Conservation (phyloP, 768 basidiomycete species). For the Tylopilus rubrobrunneus region DNA sequence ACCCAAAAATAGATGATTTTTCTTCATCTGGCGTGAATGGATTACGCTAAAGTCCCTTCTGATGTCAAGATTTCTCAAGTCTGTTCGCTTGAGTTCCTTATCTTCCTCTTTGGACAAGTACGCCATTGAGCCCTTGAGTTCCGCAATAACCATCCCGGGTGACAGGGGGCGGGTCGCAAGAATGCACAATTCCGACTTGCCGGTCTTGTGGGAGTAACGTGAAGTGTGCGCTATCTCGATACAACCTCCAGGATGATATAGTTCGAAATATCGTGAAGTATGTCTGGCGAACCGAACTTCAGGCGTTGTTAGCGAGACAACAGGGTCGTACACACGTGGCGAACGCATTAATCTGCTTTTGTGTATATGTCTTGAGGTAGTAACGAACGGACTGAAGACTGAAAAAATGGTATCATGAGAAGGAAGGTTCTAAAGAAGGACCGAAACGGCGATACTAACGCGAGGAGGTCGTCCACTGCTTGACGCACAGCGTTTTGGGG, state of each 20-base stretch:
- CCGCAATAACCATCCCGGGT: conserved; percentile 72
- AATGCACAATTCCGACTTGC: conserved; percentile 86
- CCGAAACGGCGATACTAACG: conserved; percentile 46
- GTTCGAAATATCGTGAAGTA: conserved; percentile 84
- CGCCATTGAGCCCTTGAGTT: conserved; percentile 89
- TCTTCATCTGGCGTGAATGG: conserved; percentile 88
- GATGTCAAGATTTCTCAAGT: conserved; percentile 63
- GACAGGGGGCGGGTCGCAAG: conserved; percentile 71
- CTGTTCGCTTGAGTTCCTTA: conserved; percentile 79
- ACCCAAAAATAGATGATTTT: conserved; percentile 86
- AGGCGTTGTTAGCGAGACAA: conserved; percentile 25
- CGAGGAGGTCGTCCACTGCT: conserved; percentile 75
- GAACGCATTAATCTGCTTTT: conserved; percentile 88
- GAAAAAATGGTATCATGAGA: conserved; percentile 18
- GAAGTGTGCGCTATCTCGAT: conserved; percentile 90
- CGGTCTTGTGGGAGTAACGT: conserved; percentile 80
- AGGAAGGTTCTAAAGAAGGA: conserved; percentile 8
- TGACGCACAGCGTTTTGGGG: conserved; percentile 58
- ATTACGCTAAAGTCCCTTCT: conserved; percentile 89
- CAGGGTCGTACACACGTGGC: conserved; percentile 67
- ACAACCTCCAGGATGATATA: conserved; percentile 77
- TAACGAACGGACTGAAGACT: conserved; percentile 75
- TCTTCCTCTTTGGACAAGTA: conserved; percentile 84
- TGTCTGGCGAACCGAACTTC: conserved; percentile 49
- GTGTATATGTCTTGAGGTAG: conserved; percentile 69